These are phyloP conservation scores for Geotrichum bryndzae DNA, from an alignment of 1,139 yeast genomes.

Conservation along the genomic window DNA sequence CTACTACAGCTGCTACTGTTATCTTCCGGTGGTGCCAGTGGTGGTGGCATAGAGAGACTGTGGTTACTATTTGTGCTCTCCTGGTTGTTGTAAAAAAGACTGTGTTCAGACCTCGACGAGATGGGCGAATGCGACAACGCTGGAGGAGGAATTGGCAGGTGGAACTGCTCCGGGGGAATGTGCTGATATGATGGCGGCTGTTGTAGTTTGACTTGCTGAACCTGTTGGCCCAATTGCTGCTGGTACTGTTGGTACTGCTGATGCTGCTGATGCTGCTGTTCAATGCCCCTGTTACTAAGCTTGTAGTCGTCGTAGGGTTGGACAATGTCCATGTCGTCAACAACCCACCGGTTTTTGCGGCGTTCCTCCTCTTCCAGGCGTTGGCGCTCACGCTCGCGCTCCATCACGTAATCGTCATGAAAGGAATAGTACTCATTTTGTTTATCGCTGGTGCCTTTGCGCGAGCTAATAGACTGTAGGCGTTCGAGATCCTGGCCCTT, in stretches of 20 bases:
- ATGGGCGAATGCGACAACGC: background rate
- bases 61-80: background rate
- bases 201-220: background rate
- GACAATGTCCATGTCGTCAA: constrained; percentile 1
- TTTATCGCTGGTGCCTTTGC: background rate
- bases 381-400: constrained; percentile 1
- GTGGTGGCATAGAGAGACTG: background rate
- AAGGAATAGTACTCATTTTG: constrained; percentile 4
- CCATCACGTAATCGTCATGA: constrained; percentile 7
- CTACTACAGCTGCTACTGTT: constrained; percentile 4
- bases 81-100: background rate
- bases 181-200: background rate
- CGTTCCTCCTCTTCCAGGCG: constrained; percentile 5
- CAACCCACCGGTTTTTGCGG: background rate
- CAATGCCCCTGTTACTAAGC: background rate
- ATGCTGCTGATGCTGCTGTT: background rate
- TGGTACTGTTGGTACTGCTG: background rate
- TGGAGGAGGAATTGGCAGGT: background rate
- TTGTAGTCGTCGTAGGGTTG: constrained; percentile 4
- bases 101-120: background rate
- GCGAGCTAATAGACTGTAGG: background rate
- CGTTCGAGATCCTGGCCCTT: background rate
- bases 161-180: background rate
- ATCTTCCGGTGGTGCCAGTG: background rate
- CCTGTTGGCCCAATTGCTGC: background rate